Percentiles rank a stretch among this genome's conserved stretches.
Conservation (phyloP, 305 asterid species). For the Rubia occidens region DNA sequence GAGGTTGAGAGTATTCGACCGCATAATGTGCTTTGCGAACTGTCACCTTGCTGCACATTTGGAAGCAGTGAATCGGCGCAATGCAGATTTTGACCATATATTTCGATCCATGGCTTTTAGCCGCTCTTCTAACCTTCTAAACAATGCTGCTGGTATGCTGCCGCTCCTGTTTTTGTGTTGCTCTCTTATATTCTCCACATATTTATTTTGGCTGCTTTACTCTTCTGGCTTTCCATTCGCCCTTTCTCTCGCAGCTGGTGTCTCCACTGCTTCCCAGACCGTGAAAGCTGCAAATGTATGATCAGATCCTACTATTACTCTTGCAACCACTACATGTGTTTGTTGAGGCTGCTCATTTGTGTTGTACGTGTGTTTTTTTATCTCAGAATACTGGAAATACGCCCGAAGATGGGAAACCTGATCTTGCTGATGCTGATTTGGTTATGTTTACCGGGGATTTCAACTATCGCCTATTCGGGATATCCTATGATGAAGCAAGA, state of each 20-base stretch:
- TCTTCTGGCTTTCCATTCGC: conserved; percentile 69
- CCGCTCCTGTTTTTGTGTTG: conserved; percentile 49
- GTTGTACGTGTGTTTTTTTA: conserved; percentile 17
- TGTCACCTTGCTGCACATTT: conserved; percentile 95
- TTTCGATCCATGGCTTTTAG: conserved; percentile 69
- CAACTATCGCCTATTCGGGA: conserved; percentile 85
- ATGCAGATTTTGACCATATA: conserved; percentile 84
- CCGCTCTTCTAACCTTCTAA: conserved; percentile 45
- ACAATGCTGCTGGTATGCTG: conserved; percentile 76
- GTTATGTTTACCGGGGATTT: conserved; percentile 76
- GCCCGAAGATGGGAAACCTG: conserved; percentile 71
- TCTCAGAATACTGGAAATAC: conserved; percentile 38
- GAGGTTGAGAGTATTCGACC: conserved; percentile 79
- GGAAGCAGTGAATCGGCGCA: conserved; percentile 82
- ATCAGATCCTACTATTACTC: neutral
- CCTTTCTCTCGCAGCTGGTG: conserved; percentile 75
- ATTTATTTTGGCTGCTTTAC: conserved; percentile 56
- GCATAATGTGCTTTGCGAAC: conserved; percentile 70
- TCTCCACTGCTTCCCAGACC: conserved; percentile 76
- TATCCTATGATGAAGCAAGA: conserved; percentile 93
- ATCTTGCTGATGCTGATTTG: conserved; percentile 90
- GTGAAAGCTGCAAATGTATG: conserved; percentile 65
- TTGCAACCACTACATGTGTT: neutral
- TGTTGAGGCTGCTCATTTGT: neutral
- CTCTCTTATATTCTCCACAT: conserved; percentile 60